Conservation (phyloP, 2,329 filamentous ascomycete species). For the Ophiostoma sp. region DNA sequence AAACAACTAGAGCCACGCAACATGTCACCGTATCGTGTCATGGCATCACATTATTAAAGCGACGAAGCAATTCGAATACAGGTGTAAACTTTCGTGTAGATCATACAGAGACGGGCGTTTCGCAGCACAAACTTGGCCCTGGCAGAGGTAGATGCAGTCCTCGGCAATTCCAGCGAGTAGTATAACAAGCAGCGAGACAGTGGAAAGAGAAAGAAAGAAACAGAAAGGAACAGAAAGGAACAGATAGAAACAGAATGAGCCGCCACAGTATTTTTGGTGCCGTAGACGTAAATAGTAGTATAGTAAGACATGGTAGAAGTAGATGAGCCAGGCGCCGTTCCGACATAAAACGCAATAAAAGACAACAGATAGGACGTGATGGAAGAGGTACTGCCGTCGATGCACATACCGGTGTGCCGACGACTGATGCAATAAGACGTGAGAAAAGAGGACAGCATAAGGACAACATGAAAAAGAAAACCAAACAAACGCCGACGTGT, state of each 20-base stretch:
- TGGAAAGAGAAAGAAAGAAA: not conserved
- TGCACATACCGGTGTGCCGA: not conserved
- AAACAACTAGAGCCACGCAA: too few relatives aligned
- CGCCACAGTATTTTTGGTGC: slow-evolving; percentile 4
- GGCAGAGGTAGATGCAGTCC: not conserved
- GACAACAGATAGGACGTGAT: not conserved
- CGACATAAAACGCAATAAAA: not conserved
- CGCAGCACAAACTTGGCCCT: not conserved
- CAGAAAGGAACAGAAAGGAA: not conserved
- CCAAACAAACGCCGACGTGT: slow-evolving; percentile 15
- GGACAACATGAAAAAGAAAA: not conserved
- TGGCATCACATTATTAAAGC: too few relatives aligned
- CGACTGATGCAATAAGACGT: not conserved
- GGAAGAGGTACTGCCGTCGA: not conserved
- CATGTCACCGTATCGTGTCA: too few relatives aligned
- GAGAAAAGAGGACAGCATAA: not conserved
- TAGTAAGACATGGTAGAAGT: slow-evolving; percentile 1
- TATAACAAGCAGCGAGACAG: not conserved
- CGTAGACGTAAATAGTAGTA: not conserved
- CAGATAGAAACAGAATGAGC: not conserved
- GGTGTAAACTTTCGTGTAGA: not conserved
- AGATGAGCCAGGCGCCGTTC: not conserved
- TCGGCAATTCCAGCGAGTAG: not conserved
- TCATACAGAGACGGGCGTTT: not conserved
- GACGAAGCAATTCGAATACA: too few relatives aligned